Evolutionary conservation across 257 asterid genomes (phyloP).

Genomic region (Gentiana macrophylla): DNA sequence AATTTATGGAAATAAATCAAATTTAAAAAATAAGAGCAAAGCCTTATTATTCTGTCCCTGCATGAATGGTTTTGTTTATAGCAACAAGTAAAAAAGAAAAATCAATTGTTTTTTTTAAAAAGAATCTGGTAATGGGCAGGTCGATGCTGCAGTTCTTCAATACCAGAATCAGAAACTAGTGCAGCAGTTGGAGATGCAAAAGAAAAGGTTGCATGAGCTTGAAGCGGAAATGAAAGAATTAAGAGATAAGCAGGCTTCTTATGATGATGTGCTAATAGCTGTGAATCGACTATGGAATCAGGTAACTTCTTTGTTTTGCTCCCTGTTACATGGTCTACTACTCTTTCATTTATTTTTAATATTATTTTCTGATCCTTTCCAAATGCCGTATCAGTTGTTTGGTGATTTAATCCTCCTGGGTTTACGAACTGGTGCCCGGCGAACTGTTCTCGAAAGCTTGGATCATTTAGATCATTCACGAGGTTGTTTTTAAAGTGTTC

Average conservation of each 20-base stretch:
- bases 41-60: neutral
- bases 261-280: conserved; percentile 55
- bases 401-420: conserved; percentile 73
- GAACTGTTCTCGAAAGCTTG: conserved; percentile 40
- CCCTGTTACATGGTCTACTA: conserved; percentile 3
- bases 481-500: conserved; percentile 35
- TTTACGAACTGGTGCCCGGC: conserved; percentile 56
- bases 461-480: conserved; percentile 51
- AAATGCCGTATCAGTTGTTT: conserved; percentile 41
- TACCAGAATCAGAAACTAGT: conserved; percentile 93
- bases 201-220: conserved; percentile 68
- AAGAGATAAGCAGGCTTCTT: conserved; percentile 62
- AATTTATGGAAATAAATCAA: neutral
- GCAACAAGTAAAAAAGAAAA: neutral
- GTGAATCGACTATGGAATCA: conserved; percentile 85
- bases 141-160: conserved; percentile 92
- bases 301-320: conserved; percentile 31
- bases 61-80: no score
- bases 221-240: conserved; percentile 60
- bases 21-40: neutral
- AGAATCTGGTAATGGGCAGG: conserved; percentile 34
- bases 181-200: conserved; percentile 78
- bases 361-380: conserved; percentile 14
- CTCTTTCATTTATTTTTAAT: conserved; percentile 5
- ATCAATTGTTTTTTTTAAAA: neutral